A percentile compares a stretch with the other conserved stretches of the same genome.
These are phyloP conservation scores for Trichoderma koningiopsis DNA, from an alignment of 2,329 filamentous ascomycete genomes.

Conservation along the genomic window DNA sequence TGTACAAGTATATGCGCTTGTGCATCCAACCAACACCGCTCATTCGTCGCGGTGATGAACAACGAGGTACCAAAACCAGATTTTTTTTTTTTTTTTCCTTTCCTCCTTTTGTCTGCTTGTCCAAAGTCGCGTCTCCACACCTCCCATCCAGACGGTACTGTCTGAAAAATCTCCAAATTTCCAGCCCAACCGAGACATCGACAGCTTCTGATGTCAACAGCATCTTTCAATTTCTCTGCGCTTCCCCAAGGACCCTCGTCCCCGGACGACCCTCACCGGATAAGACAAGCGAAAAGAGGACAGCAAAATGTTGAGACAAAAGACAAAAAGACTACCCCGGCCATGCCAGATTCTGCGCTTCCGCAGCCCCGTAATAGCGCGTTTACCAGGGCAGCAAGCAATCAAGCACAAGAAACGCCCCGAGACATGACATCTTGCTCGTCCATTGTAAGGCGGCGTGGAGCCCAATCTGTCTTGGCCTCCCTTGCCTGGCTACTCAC, in stretches of 20 bases:
- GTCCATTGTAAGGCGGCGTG: not conserved
- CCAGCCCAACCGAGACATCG: constrained; percentile 11
- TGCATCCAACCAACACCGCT: too few species aligned
- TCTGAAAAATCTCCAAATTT: not conserved
- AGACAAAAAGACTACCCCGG: not conserved
- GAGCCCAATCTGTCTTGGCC: not conserved
- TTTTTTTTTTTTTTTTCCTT: not conserved
- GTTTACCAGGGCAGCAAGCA: not conserved
- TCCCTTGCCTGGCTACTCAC: not conserved
- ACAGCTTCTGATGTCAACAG: not conserved
- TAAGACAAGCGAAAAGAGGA: not conserved
- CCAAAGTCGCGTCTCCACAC: constrained; percentile 2
- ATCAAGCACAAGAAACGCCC: not conserved
- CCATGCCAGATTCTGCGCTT: constrained; percentile 12
- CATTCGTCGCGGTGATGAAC: not conserved
- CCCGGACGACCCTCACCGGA: not conserved
- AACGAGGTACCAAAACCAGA: not conserved
- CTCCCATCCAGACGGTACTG: constrained; percentile 6
- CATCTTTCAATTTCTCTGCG: not conserved
- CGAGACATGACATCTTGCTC: not conserved
- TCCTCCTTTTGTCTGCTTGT: not conserved
- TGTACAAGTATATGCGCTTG: not conserved
- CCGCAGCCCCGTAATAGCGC: constrained; percentile 1
- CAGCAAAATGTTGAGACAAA: not conserved
- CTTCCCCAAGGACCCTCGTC: not conserved